A percentile compares a stretch with the other conserved stretches of the same genome.
Conservation (phyloP, 805 yeast genomes). For the Torulaspora indica region DNA sequence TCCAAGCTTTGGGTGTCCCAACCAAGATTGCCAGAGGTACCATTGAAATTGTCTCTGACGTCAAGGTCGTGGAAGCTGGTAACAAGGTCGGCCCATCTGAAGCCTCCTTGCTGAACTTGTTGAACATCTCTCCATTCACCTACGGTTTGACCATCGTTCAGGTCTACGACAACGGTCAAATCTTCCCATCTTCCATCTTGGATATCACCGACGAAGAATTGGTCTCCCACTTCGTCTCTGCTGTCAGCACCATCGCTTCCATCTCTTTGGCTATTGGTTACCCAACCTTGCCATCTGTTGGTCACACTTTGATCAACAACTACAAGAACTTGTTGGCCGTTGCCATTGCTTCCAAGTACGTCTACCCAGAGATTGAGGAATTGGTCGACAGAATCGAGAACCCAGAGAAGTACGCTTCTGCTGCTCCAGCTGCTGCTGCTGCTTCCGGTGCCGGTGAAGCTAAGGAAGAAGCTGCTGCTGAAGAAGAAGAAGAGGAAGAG, state of each 20-base stretch:
- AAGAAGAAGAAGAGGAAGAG: slow-evolving; percentile 62
- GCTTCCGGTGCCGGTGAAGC: slow-evolving; percentile 56
- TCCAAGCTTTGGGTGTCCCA: slow-evolving; percentile 99
- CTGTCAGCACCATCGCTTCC: slow-evolving; percentile 90
- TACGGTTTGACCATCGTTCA: slow-evolving; percentile 95
- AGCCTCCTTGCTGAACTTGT: slow-evolving; percentile 97
- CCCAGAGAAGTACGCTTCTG: slow-evolving; percentile 99
- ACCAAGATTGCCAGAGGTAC: slow-evolving; percentile 99
- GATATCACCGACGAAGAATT: slow-evolving; percentile 98
- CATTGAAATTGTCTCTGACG: slow-evolving; percentile 97
- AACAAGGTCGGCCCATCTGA: slow-evolving; percentile 97
- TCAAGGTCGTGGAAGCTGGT: slow-evolving; percentile 86
- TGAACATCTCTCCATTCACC: slow-evolving; percentile 99
- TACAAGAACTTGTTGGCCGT: slow-evolving; percentile 98
- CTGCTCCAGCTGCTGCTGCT: slow-evolving; percentile 96
- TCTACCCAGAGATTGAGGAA: slow-evolving; percentile 98
- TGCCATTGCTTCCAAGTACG: slow-evolving; percentile 97
- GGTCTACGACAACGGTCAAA: slow-evolving; percentile 98
- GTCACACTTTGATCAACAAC: slow-evolving; percentile 97
- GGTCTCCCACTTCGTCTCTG: slow-evolving; percentile 84
- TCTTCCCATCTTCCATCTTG: slow-evolving; percentile 93
- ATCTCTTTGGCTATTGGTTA: slow-evolving; percentile 95
- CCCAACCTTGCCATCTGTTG: slow-evolving; percentile 99
- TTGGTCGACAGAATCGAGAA: slow-evolving; percentile 99
- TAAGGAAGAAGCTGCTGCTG: slow-evolving; percentile 69